Evolutionary conservation across 1,284 basidiomycete genomes (phyloP), one percentile per base, ranked within the genome.

Genomic region (Veloporphyrellus conicus): DNA sequence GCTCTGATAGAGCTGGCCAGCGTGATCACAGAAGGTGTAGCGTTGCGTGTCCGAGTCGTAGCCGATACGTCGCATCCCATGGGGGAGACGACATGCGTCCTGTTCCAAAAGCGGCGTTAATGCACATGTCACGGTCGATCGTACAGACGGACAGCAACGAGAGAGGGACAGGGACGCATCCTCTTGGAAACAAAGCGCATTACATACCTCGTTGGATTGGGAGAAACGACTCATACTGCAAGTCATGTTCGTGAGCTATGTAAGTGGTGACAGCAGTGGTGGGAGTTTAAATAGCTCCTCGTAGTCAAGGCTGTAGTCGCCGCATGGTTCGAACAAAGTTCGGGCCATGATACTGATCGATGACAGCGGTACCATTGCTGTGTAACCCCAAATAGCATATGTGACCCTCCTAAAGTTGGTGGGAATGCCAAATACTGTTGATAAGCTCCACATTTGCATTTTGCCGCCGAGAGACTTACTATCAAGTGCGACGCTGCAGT

Each of bases 1-100:
- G 20, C 73, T 69, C 33, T 69, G 57, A 56, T 77, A 81, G 6
- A 71, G 50, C 16, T 60, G 61, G 0, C 78, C 78, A 3, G 71
- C 55, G 1, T 53, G 54, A 47, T 82, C 79, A 16, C 60, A 65
- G 50, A 79, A 82, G 4, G 69, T 74, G 49, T 80, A 81, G 9
- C 68, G 62, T 15, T 66, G 57, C 0, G 72, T 69, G 45, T 81
- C 78, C 2, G 76, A 69, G 50, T 82, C 79, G 48, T 82, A 82
- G 5, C 62, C 75, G 9, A 75, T 68, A 6, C 79, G 69, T 31
- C 61, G 62, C 59, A 80, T 67, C 32, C 79, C 79, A 41, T 74
- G 68, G 4, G 79, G 79, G 16, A 82, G 70, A 35, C 76, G 73
- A 42, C 62, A 60, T 9, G 61, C 33, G 43, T 82, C 79, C 78